Evolutionary conservation across 441 rosid genomes (phyloP), one percentile per base, ranked within the genome.

Genomic region (Eutrema salsugineum): DNA sequence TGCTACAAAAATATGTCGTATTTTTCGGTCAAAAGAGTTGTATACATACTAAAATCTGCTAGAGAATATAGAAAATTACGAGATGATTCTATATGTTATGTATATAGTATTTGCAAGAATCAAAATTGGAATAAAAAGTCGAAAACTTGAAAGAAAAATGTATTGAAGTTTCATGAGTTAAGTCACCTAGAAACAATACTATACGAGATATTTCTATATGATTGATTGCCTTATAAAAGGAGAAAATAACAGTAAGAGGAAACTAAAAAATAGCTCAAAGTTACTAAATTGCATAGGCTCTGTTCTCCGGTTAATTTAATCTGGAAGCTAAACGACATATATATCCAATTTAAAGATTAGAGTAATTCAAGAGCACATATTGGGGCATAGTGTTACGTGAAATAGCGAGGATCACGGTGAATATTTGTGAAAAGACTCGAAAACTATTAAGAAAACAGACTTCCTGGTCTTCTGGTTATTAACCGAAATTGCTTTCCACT

Each of bases 321-420:
- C 11, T 27, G 42, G 42, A 22, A 59, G 51, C 11, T 36, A 59
- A 11, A 57, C 6, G 43, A 27, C 59, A 50, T 39, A 3, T 47
- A 51, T 10, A 42, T 24, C 22, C 11, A 56, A 44, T 14, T 17
- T 17, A 54, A 44, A 24, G 47, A 43, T 6, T 63, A 63, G 15
- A 63, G 9, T 2, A 46, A 16, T 24, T 58, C 9, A 66, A 48
- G 72, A 39, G 56, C 69, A 53, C 22, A 68, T 32, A 51, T 75
- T 44, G 64, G 63, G 78, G 73, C 20, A 27, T 68, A 43, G 73
- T 75, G 67, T 59, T 66, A 42, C 78, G 78, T 53, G 73, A 51
- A 68, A 68, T 11, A 59, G 69, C 73, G 73, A 53, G 39, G 69
- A 51, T 68, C 60, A 55, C 70, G 79, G 65, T 75, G 55, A 68